Evolutionary conservation across 768 basidiomycete genomes (phyloP), one percentile per base, ranked within the genome.

Genomic region (Tephrocybe rancida): DNA sequence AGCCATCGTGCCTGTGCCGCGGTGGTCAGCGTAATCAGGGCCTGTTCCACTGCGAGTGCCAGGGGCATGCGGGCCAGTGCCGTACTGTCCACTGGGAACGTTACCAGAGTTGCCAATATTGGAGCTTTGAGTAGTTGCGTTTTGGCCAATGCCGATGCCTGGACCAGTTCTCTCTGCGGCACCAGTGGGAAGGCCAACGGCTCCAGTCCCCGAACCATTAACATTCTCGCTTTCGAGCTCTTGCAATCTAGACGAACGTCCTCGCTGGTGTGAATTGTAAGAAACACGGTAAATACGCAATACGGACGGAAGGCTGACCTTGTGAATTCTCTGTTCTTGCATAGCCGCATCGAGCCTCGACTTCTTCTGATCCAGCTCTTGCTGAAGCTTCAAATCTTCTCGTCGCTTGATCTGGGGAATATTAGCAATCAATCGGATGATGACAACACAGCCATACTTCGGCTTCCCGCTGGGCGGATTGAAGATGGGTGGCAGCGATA

Each of bases 401-500:
- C 56, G 51, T 19, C 55, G 56, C 45, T 60, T 59, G 19, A 61
- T 50, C 54, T 54, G 7, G 19, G 6, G 24, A 32, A 11, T 7
- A 9, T 38, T 5, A 9, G 6, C 14, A 16, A 2, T 14, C 9
- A 9, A 5, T 32, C 18, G 24, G 25, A 44, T 11, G 10, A 3
- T 2, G 21, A 24, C 3, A 21, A 1, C 16, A 34, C 5, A 5
- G 14, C 42, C 32, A 14, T 54, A 60, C 59, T 30, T 60, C 47
- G 9, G 52, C 48, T 3, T 58, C 61, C 25, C 38, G 34, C 35
- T 63, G 54, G 29, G 56, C 57, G 22, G 32, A 35, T 5, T 56
- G 57, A 21, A 78, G 65, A 37, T 70, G 56, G 4, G 74, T 64
- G 27, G 74, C 39, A 1, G 77, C 76, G 18, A 64, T 54, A 24